Evolutionary conservation across 768 basidiomycete genomes (phyloP).

Genomic region (Pleurotus cornucopiae): DNA sequence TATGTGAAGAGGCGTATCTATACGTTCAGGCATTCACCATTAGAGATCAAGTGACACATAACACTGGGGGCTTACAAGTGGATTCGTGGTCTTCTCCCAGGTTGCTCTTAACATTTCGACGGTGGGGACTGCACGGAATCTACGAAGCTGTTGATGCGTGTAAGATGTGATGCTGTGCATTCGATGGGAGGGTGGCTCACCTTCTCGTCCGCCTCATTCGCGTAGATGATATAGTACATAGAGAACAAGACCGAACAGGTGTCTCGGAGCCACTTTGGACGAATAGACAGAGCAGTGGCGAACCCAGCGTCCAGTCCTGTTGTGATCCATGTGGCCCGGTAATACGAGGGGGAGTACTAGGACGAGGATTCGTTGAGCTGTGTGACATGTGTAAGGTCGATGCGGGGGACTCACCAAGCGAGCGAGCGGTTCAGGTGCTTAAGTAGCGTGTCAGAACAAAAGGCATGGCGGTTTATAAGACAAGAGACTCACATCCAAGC

Average conservation of each 20-base stretch:
- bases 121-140: slow-evolving; percentile 89
- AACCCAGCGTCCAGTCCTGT: slow-evolving; percentile 98
- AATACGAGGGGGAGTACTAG: slow-evolving; percentile 89
- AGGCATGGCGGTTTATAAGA: neutral
- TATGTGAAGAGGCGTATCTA: slow-evolving; percentile 68
- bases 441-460: slow-evolving; percentile 9
- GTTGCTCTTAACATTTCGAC: slow-evolving; percentile 94
- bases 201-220: slow-evolving; percentile 94
- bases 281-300: slow-evolving; percentile 90
- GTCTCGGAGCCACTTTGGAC: slow-evolving; percentile 88
- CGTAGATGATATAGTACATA: slow-evolving; percentile 80
- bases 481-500: slow-evolving; percentile 56
- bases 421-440: slow-evolving; percentile 92
- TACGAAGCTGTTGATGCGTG: slow-evolving; percentile 61
- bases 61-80: slow-evolving; percentile 57
- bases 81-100: slow-evolving; percentile 97
- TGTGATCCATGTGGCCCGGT: slow-evolving; percentile 92
- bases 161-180: neutral
- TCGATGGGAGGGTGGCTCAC: slow-evolving; percentile 34
- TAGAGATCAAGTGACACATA: slow-evolving; percentile 4
- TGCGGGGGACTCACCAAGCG: slow-evolving; percentile 56
- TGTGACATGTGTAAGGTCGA: neutral
- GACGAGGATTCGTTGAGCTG: slow-evolving; percentile 2
- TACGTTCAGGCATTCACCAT: slow-evolving; percentile 8
- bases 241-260: slow-evolving; percentile 83